Base-by-base conservation (phyloP, 495 filamentous ascomycete genomes). In the Lophiotrema nucula region DNA sequence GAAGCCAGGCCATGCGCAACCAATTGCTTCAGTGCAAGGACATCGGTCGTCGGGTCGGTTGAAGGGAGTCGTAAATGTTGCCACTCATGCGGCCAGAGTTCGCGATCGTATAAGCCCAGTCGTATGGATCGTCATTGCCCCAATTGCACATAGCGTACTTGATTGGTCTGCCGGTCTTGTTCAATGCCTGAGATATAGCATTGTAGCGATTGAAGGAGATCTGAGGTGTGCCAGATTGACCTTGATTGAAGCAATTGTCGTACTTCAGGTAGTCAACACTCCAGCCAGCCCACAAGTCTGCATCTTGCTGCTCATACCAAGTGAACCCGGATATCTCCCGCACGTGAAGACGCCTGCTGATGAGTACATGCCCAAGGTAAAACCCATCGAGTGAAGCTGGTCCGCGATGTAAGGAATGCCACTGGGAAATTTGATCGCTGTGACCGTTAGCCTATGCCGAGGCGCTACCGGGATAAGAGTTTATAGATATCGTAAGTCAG, bases 341-440 rank as follows among this genome's bases (percentile, higher is more conserved):
- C 74, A 78, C 18, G 79, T 81, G 52, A 72, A 69, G 5, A 68
- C 70, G 4, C 79, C 79, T 18, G 69, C 79, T 53, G 66, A 70
- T n/a, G 71, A 73, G 53, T 88, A 89, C 48, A 89, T 84, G 0
- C 86, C 86, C 28, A 88, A 78, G 49, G 83, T 83, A 25, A 88
- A 62, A 0, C 83, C 83, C 58, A 85, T 62, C 4, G 52, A 67
- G 67, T 89, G 86, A 21, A 88, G 74, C 54, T 79, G 53, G 35
- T 81, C 68, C 2, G 81, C 80, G 5, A 86, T 69, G 13, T 78
- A 72, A n/a, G 74, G 75, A 64, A 88, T 84, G 2, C 86, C 84
- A 42, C 76, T 69, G 1, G 86, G 84, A 62, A 87, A 89, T 51
- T 80, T 84, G 16, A 58, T 25, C 4, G 51, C 58, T 62, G 23